These are phyloP conservation scores for Populus deltoides DNA, from an alignment of 345 rosid species.

Conservation along the genomic window DNA sequence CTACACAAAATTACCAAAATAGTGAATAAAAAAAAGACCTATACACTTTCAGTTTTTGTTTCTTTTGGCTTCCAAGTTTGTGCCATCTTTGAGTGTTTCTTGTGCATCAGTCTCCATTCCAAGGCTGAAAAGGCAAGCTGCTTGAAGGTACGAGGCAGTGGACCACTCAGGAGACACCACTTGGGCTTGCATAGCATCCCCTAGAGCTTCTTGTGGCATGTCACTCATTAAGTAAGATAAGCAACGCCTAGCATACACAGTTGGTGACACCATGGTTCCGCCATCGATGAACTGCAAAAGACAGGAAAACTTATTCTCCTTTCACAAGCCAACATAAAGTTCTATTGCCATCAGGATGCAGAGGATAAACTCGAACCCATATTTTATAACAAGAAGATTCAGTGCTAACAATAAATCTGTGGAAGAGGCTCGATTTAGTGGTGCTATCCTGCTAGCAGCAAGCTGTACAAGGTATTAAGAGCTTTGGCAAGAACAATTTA, in stretches of 20 bases:
- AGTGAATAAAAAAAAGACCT: constrained; percentile 12
- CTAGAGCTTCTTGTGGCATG: constrained; percentile 74
- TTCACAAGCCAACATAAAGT: background rate
- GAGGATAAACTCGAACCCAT: background rate
- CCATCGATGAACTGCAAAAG: constrained; percentile 62
- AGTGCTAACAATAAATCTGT: background rate
- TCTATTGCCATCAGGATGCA: background rate
- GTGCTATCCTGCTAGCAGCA: background rate
- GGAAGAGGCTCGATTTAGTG: background rate
- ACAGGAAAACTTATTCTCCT: background rate
- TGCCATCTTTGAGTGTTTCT: constrained; percentile 81
- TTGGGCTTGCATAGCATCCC: constrained; percentile 89
- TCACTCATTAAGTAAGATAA: constrained; percentile 71
- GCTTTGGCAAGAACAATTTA: background rate
- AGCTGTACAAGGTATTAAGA: background rate
- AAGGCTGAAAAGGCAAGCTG: constrained; percentile 76
- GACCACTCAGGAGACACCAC: constrained; percentile 80
- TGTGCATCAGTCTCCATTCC: constrained; percentile 79
- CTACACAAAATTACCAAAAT: constrained; percentile 4
- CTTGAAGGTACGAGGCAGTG: constrained; percentile 79
- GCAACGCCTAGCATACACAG: constrained; percentile 76
- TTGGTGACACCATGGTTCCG: constrained; percentile 77
- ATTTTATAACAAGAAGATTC: background rate
- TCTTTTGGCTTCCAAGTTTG: constrained; percentile 67
- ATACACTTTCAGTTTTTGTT: constrained; percentile 54